Evolutionary conservation across 139 green algal species (phyloP), one percentile per base, ranked within the genome.

Genomic region (Gonium pectorale): DNA sequence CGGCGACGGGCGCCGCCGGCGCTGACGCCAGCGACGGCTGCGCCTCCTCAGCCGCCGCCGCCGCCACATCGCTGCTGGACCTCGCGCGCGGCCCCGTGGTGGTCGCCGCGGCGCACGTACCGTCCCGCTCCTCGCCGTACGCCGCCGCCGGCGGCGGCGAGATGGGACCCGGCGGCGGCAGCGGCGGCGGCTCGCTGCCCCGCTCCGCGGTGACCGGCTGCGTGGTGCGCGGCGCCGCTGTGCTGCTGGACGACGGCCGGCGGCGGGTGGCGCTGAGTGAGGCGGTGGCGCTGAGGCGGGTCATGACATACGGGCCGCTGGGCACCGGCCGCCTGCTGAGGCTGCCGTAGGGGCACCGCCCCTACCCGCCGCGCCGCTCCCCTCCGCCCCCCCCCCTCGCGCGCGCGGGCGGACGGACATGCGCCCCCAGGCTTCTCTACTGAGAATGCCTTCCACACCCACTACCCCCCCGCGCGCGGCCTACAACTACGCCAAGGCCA

Each of bases 81-180:
- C 78, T 75, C 22, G 31, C 78, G 2, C 60, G 63, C 0, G 78
- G 78, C 26, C 63, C 78, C 9, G 78, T 85, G 44, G 78, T 85
- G 62, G 78, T 70, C 24, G 63, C 46, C 43, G 78, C 78, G 21
- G 63, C 63, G 78, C 78, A 85, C n/a, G 78, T 85, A 46, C 78
- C 78, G 2, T 52, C 54, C 13, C 33, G 78, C 24, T 59, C 78
- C 0, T 33, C 78, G 6, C 29, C 15, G 27, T 43, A 38, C 6
- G 43, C 9, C 66, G 22, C 38, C 17, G 24, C 38, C 31, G 13
- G 4, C 21, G 15, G 5, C 56, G 8, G 17, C 17, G 56, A 9
- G 15, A 26, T 56, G 49, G 49, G 49, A 26, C 49, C 49, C 13
- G 13, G 13, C 67, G 46, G 8, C 35, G 69, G n/a, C 49, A 11